Evolutionary conservation across 345 rosid genomes (phyloP).

Genomic region (Citrus sp.): DNA sequence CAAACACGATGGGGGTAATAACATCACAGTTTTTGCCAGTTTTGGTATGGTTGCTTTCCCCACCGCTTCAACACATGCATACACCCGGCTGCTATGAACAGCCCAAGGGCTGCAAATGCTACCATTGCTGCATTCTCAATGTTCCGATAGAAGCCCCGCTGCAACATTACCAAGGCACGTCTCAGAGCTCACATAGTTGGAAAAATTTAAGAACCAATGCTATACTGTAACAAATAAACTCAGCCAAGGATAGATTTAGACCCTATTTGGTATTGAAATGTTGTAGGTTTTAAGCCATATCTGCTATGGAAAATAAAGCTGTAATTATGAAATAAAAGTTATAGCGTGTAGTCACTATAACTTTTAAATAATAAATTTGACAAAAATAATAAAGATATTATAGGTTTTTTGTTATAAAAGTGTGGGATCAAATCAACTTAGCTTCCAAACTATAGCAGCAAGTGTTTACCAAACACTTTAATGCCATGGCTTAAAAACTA

Average conservation of each 20-base stretch:
- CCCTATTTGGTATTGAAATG: too few relatives aligned
- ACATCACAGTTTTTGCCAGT: constrained; percentile 69
- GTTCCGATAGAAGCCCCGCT: constrained; percentile 68
- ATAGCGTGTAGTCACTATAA: too few relatives aligned
- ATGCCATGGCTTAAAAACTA: too few relatives aligned
- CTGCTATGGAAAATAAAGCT: too few relatives aligned
- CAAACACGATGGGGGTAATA: neutral
- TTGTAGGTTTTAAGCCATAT: too few relatives aligned
- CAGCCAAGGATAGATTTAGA: neutral
- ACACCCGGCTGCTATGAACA: constrained; percentile 71
- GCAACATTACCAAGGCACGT: constrained; percentile 23
- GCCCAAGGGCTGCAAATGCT: constrained; percentile 58
- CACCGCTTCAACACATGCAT: constrained; percentile 72
- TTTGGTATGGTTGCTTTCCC: constrained; percentile 91
- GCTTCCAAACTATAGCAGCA: too few relatives aligned
- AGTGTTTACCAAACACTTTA: too few relatives aligned
- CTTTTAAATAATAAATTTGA: too few relatives aligned
- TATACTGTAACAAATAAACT: neutral
- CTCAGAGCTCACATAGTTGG: constrained; percentile 9
- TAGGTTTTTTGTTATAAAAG: too few relatives aligned
- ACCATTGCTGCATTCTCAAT: constrained; percentile 72
- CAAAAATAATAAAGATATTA: too few relatives aligned
- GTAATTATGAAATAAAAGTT: too few relatives aligned
- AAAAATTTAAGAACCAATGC: neutral
- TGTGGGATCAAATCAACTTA: too few relatives aligned